phyloP scores from a whole-genome alignment of 371 early-diverging fungal species.

The Apophysomyces ossiformis region DNA sequence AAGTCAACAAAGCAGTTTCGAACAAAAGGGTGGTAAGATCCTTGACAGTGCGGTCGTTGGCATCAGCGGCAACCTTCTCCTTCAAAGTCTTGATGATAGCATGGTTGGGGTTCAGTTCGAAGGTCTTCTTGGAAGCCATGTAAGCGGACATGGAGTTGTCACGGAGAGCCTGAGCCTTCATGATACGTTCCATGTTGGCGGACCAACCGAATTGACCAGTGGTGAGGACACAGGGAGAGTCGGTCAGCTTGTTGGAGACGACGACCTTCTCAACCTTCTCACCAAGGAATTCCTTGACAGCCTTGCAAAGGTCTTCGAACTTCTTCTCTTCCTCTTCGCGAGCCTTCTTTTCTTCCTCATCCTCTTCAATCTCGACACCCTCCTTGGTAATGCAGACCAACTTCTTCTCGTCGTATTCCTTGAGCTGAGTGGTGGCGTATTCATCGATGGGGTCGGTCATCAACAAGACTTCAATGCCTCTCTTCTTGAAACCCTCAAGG shows the following conservation, averaged over 20 bases:
- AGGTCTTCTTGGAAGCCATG: conserved; percentile 98
- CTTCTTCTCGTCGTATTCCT: conserved; percentile 99
- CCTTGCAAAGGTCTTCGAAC: conserved; percentile 83
- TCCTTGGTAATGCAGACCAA: conserved; percentile 98
- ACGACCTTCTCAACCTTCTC: conserved; percentile 98
- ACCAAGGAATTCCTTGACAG: conserved; percentile 92
- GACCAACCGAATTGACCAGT: conserved; percentile 99
- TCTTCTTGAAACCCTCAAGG: conserved; percentile 97
- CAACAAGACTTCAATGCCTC: conserved; percentile 95
- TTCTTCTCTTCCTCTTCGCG: conserved; percentile 88
- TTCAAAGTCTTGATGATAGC: conserved; percentile 93
- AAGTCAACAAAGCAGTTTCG: conserved; percentile 93
- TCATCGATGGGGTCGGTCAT: conserved; percentile 95
- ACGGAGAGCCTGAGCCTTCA: conserved; percentile 99
- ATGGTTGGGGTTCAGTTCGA: conserved; percentile 97
- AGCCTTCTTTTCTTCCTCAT: conserved; percentile 92
- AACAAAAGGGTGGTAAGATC: conserved; percentile 93
- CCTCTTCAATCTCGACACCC: conserved; percentile 97
- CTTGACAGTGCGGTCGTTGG: conserved; percentile 97
- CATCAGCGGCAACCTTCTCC: conserved; percentile 86
- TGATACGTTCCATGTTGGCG: conserved; percentile 99
- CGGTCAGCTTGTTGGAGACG: conserved; percentile 91
- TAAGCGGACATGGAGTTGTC: conserved; percentile 95
- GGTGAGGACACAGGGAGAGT: conserved; percentile 97
- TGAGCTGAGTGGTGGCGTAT: conserved; percentile 95